Percentiles rank a stretch among this genome's conserved stretches.
Evolutionary conservation across 1,139 yeast genomes (phyloP).

Genomic region (Saccharomyces hybrid): DNA sequence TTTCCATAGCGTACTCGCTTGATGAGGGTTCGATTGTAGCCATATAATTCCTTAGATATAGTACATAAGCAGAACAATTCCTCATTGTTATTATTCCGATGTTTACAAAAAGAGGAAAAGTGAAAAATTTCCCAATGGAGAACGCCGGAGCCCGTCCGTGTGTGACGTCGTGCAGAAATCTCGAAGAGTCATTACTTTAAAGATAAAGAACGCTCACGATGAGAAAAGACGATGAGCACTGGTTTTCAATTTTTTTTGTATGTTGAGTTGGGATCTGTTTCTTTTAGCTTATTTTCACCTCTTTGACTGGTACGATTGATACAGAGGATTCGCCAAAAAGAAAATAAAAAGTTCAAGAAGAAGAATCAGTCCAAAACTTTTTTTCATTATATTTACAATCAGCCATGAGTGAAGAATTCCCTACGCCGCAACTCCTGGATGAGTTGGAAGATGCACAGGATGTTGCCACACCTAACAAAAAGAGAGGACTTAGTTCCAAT

Average conservation of each 20-base stretch:
- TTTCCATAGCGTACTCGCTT: constrained; percentile 12
- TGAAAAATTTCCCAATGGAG: not conserved
- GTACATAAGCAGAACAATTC: not conserved
- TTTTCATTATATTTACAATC: not conserved
- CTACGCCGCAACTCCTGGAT: constrained; percentile 9
- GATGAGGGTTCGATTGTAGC: constrained; percentile 11
- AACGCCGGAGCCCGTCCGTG: not conserved
- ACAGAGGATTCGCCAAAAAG: not conserved
- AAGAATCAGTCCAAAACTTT: not conserved
- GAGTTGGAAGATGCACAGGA: constrained; percentile 3
- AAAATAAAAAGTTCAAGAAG: not conserved
- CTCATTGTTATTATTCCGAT: not conserved
- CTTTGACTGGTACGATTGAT: not conserved
- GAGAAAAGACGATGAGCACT: not conserved
- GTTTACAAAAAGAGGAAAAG: not conserved
- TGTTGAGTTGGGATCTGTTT: not conserved
- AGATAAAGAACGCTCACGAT: not conserved
- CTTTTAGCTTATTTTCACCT: not conserved
- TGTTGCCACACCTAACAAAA: constrained; percentile 3
- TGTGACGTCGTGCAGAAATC: not conserved
- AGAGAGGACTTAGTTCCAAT: constrained; percentile 6
- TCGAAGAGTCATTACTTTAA: not conserved
- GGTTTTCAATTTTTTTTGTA: not conserved
- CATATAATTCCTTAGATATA: constrained; percentile 2
- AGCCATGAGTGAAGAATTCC: constrained; percentile 12